Conservation (phyloP, 2,329 filamentous ascomycete species). For the Simplicillium sp. region DNA sequence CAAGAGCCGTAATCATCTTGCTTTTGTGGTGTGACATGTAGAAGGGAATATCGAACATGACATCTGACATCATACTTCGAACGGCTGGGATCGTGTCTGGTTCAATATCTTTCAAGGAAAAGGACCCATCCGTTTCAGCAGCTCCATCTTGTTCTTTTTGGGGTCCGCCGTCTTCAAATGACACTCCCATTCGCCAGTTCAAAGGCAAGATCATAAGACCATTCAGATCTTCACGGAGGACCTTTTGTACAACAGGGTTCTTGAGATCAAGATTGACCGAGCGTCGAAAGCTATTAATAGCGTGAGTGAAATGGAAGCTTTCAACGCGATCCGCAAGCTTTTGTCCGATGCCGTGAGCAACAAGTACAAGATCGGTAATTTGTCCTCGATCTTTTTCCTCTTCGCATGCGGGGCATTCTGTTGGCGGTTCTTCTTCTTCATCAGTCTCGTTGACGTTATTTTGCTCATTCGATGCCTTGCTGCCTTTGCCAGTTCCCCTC, state of each 20-base stretch:
- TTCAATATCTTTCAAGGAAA: slow-evolving; percentile 76
- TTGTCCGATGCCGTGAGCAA: slow-evolving; percentile 93
- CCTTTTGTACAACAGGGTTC: slow-evolving; percentile 61
- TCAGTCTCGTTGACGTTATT: slow-evolving; percentile 16
- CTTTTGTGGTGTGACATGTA: slow-evolving; percentile 94
- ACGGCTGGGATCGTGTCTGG: slow-evolving; percentile 83
- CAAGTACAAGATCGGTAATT: slow-evolving; percentile 80
- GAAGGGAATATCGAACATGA: slow-evolving; percentile 97
- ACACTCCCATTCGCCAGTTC: slow-evolving; percentile 87
- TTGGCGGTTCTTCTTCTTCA: slow-evolving; percentile 15
- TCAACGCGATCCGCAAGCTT: slow-evolving; percentile 92
- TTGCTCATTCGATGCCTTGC: slow-evolving; percentile 16
- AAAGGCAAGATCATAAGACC: slow-evolving; percentile 90
- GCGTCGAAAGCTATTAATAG: slow-evolving; percentile 82
- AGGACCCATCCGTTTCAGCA: slow-evolving; percentile 47
- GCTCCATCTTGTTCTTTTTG: slow-evolving; percentile 40
- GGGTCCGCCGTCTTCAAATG: slow-evolving; percentile 71
- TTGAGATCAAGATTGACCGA: slow-evolving; percentile 78
- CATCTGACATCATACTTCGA: slow-evolving; percentile 88
- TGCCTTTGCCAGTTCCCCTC: slow-evolving; percentile 38
- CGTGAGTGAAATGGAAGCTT: slow-evolving; percentile 94
- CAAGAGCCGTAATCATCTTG: slow-evolving; percentile 86
- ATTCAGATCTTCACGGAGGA: slow-evolving; percentile 68
- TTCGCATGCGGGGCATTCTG: slow-evolving; percentile 47
- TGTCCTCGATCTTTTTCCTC: slow-evolving; percentile 54